Evolutionary conservation across 169 alveolate species (phyloP), one percentile per base, ranked within the genome.

Genomic region (Toxoplasma gondii): DNA sequence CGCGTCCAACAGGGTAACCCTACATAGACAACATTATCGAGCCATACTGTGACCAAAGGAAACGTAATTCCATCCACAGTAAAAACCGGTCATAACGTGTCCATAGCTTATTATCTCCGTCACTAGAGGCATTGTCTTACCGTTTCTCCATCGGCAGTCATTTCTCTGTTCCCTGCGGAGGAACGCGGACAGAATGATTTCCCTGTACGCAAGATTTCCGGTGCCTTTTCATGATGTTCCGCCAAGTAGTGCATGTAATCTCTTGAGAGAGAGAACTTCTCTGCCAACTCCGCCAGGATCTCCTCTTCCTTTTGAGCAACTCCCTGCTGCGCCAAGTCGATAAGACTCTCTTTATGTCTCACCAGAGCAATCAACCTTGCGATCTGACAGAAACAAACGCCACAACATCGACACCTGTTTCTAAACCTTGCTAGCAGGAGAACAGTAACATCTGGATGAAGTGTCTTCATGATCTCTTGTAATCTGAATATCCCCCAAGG

Each of bases 171-270:
- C n/a, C 7, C n/a, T 27, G 74, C 24, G 29, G 74, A 64, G 74
- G n/a, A 1, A 27, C 34, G 74, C n/a, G 34, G 74, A 64, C 74
- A 64, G n/a, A 64, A 64, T 27, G 74, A 64, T 27, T 64, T 78
- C 22, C 86, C 86, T n/a, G 86, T 78, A 19, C 86, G 39, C 86
- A 78, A n/a, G n/a, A 78, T 78, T 78, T 78, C 86, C 27, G 86
- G 86, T 0, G 34, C 69, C 90, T 44, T 82, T 36, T 82, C 90
- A 31, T 36, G 90, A 24, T 36, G 67, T 36, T 82, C 67, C 24
- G 90, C 90, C 90, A 82, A 49, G 64, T 43, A 82, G 39, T 39
- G 44, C 67, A 43, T 43, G 64, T 41, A 38, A 67, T 82, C 67
- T 17, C 64, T 38, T 31, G 90, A 82, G 69, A 82, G 64, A 10